phyloP scores from a whole-genome alignment of 2,329 filamentous ascomycete species.

The Gaeumannomyces sp. region DNA sequence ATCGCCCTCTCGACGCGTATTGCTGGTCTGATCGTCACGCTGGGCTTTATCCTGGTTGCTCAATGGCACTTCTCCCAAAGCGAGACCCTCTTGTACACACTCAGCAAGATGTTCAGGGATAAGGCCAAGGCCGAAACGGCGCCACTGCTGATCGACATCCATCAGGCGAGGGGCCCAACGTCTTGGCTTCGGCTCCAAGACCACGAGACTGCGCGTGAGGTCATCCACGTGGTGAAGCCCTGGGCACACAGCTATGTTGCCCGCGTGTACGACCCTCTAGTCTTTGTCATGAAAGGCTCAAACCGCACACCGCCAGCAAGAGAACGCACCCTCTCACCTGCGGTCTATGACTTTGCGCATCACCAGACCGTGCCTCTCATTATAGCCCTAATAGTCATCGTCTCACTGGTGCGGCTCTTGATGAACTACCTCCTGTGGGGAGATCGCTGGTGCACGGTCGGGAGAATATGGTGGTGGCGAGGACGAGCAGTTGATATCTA shows the following conservation, averaged over 20 bases:
- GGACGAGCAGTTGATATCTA: conserved; percentile 47
- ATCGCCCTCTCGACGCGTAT: conserved; percentile 65
- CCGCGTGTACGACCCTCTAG: conserved; percentile 65
- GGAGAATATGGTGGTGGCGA: conserved; percentile 33
- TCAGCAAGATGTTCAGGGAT: conserved; percentile 27
- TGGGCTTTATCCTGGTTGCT: conserved; percentile 65
- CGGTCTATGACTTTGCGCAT: conserved; percentile 61
- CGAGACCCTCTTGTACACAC: conserved; percentile 35
- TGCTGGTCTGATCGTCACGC: conserved; percentile 66
- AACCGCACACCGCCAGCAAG: conserved; percentile 53
- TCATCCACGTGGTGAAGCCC: conserved; percentile 71
- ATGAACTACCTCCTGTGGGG: conserved; percentile 71
- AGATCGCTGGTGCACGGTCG: conserved; percentile 26
- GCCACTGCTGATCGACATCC: conserved; percentile 51
- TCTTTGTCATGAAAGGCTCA: conserved; percentile 65
- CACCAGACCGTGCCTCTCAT: conserved; percentile 54
- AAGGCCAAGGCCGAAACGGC: conserved; percentile 26
- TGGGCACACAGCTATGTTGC: conserved; percentile 65
- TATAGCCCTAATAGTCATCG: conserved; percentile 54
- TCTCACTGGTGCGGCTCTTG: conserved; percentile 60
- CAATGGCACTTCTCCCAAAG: conserved; percentile 74
- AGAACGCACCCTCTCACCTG: conserved; percentile 45
- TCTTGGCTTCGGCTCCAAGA: conserved; percentile 75
- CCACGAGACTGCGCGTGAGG: conserved; percentile 69
- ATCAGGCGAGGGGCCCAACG: conserved; percentile 68